These are phyloP conservation scores for Suillus occidentalis DNA, from an alignment of 768 basidiomycete species.

Conservation along the genomic window DNA sequence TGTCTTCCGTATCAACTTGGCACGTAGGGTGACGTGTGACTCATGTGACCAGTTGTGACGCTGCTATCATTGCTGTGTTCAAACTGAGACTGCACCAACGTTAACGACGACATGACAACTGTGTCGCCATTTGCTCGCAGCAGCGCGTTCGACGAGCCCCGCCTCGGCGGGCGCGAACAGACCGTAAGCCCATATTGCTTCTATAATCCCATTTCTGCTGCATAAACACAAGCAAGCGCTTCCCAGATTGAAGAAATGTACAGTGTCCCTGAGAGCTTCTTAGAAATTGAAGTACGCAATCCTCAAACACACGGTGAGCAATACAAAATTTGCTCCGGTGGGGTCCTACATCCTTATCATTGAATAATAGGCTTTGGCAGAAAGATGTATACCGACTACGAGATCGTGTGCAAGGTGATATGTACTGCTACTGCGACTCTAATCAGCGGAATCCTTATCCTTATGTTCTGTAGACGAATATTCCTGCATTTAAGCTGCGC, in stretches of 20 bases:
- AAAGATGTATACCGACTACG: slow-evolving; percentile 99
- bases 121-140: slow-evolving; percentile 66
- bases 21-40: neutral
- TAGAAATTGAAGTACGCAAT: slow-evolving; percentile 96
- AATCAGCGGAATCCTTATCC: neutral
- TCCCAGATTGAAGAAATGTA: slow-evolving; percentile 97
- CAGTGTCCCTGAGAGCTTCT: slow-evolving; percentile 92
- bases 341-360: neutral
- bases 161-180: slow-evolving; percentile 52
- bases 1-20: neutral
- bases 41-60: neutral
- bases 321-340: neutral
- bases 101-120: slow-evolving; percentile 29
- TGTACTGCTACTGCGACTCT: slow-evolving; percentile 6
- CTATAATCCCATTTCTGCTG: slow-evolving; percentile 16
- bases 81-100: neutral
- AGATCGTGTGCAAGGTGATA: slow-evolving; percentile 92
- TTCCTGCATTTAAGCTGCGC: slow-evolving; percentile 97
- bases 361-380: slow-evolving; percentile 76
- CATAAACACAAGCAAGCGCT: slow-evolving; percentile 35
- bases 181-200: slow-evolving; percentile 40
- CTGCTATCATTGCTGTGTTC: neutral
- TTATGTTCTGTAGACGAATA: slow-evolving; percentile 92
- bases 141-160: slow-evolving; percentile 53
- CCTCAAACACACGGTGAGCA: slow-evolving; percentile 89